Base-by-base conservation (phyloP, 2,329 filamentous ascomycete species). In the Elsinoe batatas region DNA sequence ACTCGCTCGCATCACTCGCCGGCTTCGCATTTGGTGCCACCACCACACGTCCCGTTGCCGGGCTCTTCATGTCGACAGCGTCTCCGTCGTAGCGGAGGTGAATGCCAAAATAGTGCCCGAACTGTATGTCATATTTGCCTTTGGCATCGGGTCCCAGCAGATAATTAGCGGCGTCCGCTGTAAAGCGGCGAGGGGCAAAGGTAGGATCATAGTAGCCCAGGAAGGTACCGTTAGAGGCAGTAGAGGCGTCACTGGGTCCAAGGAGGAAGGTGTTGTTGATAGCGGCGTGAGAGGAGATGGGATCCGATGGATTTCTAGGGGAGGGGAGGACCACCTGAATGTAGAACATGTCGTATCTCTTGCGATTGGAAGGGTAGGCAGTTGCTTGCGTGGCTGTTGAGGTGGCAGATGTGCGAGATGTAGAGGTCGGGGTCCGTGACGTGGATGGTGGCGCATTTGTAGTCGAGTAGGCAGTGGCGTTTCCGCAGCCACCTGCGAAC, bases 231-330 rank as follows among this genome's bases (percentile, higher is more conserved):
- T 33, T 35, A 7, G 44, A 15, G 22, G 32, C 30, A 11, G 17
- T 12, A 26, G 40, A 17, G 17, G 12, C 18, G 18, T 44, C 40
- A 26, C 22, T 13, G 26, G 44, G 44, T 35, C 44, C 44, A 26
- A 49, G 44, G 5, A 49, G 44, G 44, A 33, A 49, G 26, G 44
- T 33, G 20, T 35, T 35, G 26, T 49, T 49, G 44, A 49, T 33
- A 12, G 30, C 18, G 3, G 26, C 26, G 15, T 33, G 32, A 12
- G 44, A 49, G 3, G 13, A 8, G 22, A 49, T 17, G 26, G 44
- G 44, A 15, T 49, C 44, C 10, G 13, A 30, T 7, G 44, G 26
- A 33, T 20, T 20, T 13, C 30, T 49, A 3, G 44, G 44, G 13
- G 26, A 33, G 20, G 44, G 44, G 13, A 49, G 44, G 2, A 22